Percentiles rank a stretch among this genome's conserved stretches.
Conservation (phyloP, 2,329 filamentous ascomycete species). For the Clonostachys rosea region DNA sequence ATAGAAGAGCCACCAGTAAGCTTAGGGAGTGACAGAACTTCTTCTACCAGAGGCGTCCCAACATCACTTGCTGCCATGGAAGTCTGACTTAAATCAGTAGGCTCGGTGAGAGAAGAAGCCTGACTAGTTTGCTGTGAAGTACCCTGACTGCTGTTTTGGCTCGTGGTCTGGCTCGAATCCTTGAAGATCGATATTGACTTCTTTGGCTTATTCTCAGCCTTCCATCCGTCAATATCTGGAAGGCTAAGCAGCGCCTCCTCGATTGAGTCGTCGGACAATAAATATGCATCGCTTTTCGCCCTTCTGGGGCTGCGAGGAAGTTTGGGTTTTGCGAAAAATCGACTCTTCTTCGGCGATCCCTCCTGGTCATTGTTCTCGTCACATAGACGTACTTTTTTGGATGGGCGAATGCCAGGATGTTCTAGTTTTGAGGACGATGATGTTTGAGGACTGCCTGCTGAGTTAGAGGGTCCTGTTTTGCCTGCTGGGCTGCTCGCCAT, state of each 20-base stretch:
- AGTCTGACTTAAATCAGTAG: background rate
- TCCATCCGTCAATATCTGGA: constrained; percentile 48
- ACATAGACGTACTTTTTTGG: constrained; percentile 54
- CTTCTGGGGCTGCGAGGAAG: constrained; percentile 14
- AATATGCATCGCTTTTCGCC: constrained; percentile 31
- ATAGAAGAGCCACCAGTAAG: background rate
- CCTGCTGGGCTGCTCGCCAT: constrained; percentile 6
- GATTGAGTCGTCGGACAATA: constrained; percentile 53
- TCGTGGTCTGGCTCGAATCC: constrained; percentile 24
- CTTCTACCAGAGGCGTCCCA: too few species aligned
- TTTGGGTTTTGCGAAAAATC: constrained; percentile 40
- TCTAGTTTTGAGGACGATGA: constrained; percentile 11
- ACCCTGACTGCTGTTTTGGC: constrained; percentile 2
- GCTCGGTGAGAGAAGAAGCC: constrained; percentile 18
- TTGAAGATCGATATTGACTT: constrained; percentile 39
- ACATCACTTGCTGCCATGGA: background rate
- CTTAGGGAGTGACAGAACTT: background rate
- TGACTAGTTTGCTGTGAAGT: constrained; percentile 5
- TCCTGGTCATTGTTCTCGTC: constrained; percentile 29
- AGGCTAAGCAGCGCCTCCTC: constrained; percentile 47
- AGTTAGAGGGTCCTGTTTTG: constrained; percentile 8
- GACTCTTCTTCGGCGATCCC: constrained; percentile 40
- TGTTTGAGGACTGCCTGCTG: constrained; percentile 4
- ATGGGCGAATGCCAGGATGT: constrained; percentile 28
- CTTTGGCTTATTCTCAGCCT: constrained; percentile 20